A percentile compares a stretch with the other conserved stretches of the same genome.
Evolutionary conservation across 1,284 basidiomycete genomes (phyloP).

Genomic region (Schizophyllum commune): DNA sequence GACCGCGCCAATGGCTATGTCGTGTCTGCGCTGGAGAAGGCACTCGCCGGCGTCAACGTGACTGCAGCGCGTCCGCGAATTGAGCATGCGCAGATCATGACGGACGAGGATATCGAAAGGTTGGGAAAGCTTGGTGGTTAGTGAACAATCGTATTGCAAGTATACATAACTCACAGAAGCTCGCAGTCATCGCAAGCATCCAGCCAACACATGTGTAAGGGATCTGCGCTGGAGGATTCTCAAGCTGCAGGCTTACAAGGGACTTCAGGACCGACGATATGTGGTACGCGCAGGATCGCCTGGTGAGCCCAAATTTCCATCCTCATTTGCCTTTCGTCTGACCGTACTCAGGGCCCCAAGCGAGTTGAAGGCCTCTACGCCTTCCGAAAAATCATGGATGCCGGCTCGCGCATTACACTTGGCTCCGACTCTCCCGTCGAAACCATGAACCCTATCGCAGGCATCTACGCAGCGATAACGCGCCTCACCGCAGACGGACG

Average conservation of each 20-base stretch:
- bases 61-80: slow-evolving; percentile 69
- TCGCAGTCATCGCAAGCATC: slow-evolving; percentile 64
- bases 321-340: background rate
- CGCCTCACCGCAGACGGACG: slow-evolving; percentile 63
- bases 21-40: slow-evolving; percentile 72
- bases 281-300: slow-evolving; percentile 79
- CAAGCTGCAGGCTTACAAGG: too few species aligned
- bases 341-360: slow-evolving; percentile 57
- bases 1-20: slow-evolving; percentile 85
- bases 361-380: slow-evolving; percentile 83
- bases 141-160: background rate
- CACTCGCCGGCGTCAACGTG: slow-evolving; percentile 50
- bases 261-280: slow-evolving; percentile 73
- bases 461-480: slow-evolving; percentile 83
- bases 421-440: slow-evolving; percentile 95
- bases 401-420: slow-evolving; percentile 56
- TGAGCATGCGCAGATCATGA: slow-evolving; percentile 87
- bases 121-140: slow-evolving; percentile 72
- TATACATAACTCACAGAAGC: slow-evolving; percentile 3
- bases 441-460: slow-evolving; percentile 65
- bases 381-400: slow-evolving; percentile 65
- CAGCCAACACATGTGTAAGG: slow-evolving; percentile 92
- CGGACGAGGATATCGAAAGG: slow-evolving; percentile 61
- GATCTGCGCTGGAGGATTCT: too few species aligned
- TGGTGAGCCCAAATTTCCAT: slow-evolving; percentile 38